Evolutionary conservation across 2,329 filamentous ascomycete species (phyloP).

Genomic region (Drechmeria coniospora): DNA sequence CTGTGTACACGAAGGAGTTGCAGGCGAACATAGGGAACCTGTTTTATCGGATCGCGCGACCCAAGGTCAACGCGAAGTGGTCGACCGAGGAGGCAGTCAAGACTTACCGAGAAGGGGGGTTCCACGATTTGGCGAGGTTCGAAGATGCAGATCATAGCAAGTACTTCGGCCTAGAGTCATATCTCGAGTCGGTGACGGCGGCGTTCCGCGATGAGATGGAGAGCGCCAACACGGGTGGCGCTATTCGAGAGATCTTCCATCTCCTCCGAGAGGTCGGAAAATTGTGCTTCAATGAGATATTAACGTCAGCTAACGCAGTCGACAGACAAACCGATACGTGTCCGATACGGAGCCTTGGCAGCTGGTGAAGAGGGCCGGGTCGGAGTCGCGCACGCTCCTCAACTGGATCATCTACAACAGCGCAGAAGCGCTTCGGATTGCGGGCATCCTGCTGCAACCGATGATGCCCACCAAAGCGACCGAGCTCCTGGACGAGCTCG

Average conservation of each 20-base stretch:
- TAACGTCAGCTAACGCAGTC: slow-evolving; percentile 5
- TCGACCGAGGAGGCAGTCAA: slow-evolving; percentile 44
- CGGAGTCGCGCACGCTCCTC: slow-evolving; percentile 23
- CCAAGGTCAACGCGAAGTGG: slow-evolving; percentile 42
- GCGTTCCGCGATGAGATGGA: slow-evolving; percentile 41
- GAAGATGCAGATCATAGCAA: not conserved
- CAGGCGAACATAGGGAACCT: slow-evolving; percentile 71
- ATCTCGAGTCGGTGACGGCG: slow-evolving; percentile 7
- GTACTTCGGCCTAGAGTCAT: slow-evolving; percentile 11
- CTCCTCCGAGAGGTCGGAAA: slow-evolving; percentile 39
- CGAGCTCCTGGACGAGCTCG: slow-evolving; percentile 60
- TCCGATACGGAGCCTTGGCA: slow-evolving; percentile 54
- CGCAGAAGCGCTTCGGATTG: slow-evolving; percentile 63
- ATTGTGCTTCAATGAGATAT: not conserved
- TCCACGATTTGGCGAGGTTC: slow-evolving; percentile 5
- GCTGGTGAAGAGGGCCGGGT: slow-evolving; percentile 23
- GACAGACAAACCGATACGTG: slow-evolving; percentile 31
- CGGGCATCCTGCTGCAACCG: slow-evolving; percentile 74
- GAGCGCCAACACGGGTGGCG: slow-evolving; percentile 45
- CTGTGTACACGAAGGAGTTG: slow-evolving; percentile 65
- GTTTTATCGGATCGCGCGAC: slow-evolving; percentile 50
- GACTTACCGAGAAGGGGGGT: slow-evolving; percentile 11
- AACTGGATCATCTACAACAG: slow-evolving; percentile 52
- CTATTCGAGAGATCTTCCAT: slow-evolving; percentile 49
- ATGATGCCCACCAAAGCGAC: slow-evolving; percentile 72